These are phyloP conservation scores for Fraxinus albicans DNA, from an alignment of 305 asterid genomes.

Conservation along the genomic window DNA sequence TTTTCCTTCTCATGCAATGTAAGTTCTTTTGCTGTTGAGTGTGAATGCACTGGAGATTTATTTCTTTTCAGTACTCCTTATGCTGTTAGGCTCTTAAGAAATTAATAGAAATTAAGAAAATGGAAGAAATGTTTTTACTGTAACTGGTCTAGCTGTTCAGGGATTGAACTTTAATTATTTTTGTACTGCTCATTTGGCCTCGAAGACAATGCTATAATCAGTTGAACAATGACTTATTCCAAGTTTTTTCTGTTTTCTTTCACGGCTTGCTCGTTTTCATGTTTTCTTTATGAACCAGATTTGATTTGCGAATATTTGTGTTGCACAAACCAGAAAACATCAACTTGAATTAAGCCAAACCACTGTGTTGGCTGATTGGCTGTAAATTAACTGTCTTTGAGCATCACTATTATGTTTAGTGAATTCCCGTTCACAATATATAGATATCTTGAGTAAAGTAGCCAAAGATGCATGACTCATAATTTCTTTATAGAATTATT, in stretches of 20 bases:
- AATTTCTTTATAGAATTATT: not conserved
- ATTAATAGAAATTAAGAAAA: not conserved
- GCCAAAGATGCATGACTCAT: not conserved
- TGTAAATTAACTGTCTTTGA: not conserved
- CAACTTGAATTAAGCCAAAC: not conserved
- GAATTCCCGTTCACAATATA: not conserved
- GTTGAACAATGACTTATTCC: not conserved
- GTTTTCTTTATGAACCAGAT: not conserved
- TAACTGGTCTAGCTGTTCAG: not conserved
- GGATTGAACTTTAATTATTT: not conserved
- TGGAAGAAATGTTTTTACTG: not conserved
- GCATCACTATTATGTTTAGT: not conserved
- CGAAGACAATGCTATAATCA: not conserved
- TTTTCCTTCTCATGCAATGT: slow-evolving; percentile 92
- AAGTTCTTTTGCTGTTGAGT: slow-evolving; percentile 23
- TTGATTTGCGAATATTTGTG: not conserved
- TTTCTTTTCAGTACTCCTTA: not conserved
- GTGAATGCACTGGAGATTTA: not conserved
- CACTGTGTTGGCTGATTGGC: not conserved
- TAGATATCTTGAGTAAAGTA: not conserved
- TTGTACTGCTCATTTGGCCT: not conserved
- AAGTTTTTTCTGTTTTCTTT: not conserved
- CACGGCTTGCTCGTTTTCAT: not conserved
- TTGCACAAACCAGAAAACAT: not conserved
- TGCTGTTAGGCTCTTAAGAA: not conserved